These are phyloP conservation scores for Fraxinus platypoda DNA, from an alignment of 305 asterid species.

Conservation along the genomic window DNA sequence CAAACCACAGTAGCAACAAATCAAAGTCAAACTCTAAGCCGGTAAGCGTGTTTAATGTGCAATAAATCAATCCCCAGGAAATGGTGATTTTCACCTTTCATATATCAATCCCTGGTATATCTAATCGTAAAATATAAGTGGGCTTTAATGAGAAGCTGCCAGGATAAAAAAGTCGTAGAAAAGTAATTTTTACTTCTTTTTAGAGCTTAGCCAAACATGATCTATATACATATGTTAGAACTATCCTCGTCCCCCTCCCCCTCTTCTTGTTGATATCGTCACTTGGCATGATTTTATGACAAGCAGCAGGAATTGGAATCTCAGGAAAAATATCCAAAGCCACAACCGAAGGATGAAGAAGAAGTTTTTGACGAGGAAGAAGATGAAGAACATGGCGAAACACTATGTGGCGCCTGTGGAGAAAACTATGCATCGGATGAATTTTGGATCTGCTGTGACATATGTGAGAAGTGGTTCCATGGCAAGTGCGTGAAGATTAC, in stretches of 20 bases:
- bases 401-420: conserved; percentile 43
- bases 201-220: conserved; percentile 4
- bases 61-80: not conserved
- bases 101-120: not conserved
- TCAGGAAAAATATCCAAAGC: conserved; percentile 23
- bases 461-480: conserved; percentile 53
- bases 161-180: not conserved
- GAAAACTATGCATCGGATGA: conserved; percentile 38
- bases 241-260: not conserved
- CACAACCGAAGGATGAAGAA: conserved; percentile 33
- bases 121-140: not conserved
- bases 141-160: not conserved
- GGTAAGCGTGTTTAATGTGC: not conserved
- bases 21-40: conserved; percentile 30
- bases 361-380: conserved; percentile 31
- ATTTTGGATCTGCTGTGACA: conserved; percentile 53
- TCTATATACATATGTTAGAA: not conserved
- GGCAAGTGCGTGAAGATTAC: conserved; percentile 55
- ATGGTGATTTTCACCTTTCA: not conserved
- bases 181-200: not conserved
- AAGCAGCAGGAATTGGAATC: conserved; percentile 32
- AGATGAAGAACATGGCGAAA: conserved; percentile 42
- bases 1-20: conserved; percentile 34
- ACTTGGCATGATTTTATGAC: conserved; percentile 11
- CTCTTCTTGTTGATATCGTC: not conserved